A percentile compares a stretch with the other conserved stretches of the same genome.
Evolutionary conservation across 768 basidiomycete species (phyloP).

Genomic region (Favolaschia claudopus): DNA sequence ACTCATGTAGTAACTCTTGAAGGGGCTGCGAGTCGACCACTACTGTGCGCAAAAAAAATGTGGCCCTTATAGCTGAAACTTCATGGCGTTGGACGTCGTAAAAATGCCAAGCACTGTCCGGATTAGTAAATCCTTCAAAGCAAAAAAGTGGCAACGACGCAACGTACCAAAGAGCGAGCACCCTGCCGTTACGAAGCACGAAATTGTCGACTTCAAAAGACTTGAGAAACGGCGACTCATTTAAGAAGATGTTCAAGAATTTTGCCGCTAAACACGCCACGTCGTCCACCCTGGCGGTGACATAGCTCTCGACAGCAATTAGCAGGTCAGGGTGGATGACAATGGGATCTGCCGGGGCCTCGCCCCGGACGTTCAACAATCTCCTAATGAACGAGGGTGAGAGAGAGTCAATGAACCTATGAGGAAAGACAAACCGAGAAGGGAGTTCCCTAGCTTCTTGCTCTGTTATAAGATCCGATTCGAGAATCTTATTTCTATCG

Average conservation of each 20-base stretch:
- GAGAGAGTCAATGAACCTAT: not conserved
- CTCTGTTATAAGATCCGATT: slow-evolving; percentile 54
- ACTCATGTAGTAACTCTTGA: slow-evolving; percentile 52
- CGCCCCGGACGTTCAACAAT: slow-evolving; percentile 51
- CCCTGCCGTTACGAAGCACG: slow-evolving; percentile 64
- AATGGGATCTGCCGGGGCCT: slow-evolving; percentile 62
- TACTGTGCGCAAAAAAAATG: slow-evolving; percentile 64
- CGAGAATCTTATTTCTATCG: slow-evolving; percentile 55
- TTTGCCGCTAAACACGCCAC: slow-evolving; percentile 62
- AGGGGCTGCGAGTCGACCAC: slow-evolving; percentile 73
- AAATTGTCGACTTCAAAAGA: slow-evolving; percentile 78
- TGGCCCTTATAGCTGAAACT: slow-evolving; percentile 60
- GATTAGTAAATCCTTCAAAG: slow-evolving; percentile 1
- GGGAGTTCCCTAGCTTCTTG: slow-evolving; percentile 60
- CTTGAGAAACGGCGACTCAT: slow-evolving; percentile 66
- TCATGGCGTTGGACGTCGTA: slow-evolving; percentile 68
- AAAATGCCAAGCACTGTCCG: slow-evolving; percentile 68
- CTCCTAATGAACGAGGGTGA: slow-evolving; percentile 45
- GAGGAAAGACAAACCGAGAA: slow-evolving; percentile 54
- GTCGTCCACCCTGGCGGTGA: slow-evolving; percentile 55
- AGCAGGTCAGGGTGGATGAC: slow-evolving; percentile 66
- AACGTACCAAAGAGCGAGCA: slow-evolving; percentile 67
- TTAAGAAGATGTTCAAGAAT: slow-evolving; percentile 68
- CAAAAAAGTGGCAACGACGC: not conserved
- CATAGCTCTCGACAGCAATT: slow-evolving; percentile 57